Conservation (phyloP, 495 filamentous ascomycete genomes). For the Penicillium paxilli region DNA sequence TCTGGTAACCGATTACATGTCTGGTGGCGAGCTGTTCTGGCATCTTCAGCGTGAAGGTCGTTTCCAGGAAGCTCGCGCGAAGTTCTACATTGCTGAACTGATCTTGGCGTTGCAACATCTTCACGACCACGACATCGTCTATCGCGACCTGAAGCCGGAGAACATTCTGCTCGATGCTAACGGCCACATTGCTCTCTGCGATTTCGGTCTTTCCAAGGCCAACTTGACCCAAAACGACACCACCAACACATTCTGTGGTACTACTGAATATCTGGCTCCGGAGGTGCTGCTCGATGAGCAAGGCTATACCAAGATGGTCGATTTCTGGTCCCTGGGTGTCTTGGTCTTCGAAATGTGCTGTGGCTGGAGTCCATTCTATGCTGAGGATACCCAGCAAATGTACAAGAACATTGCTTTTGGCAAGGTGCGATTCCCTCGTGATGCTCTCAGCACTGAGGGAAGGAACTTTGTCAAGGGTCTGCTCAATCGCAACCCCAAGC, state of each 20-base stretch:
- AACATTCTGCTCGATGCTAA: conserved; percentile 85
- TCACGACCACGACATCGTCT: conserved; percentile 96
- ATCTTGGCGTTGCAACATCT: conserved; percentile 95
- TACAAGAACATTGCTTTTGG: conserved; percentile 99
- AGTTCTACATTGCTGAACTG: conserved; percentile 98
- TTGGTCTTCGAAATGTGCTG: conserved; percentile 99
- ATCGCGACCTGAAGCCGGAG: conserved; percentile 86
- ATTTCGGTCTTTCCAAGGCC: conserved; percentile 94
- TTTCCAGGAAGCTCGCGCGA: conserved; percentile 91
- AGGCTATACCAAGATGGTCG: conserved; percentile 99
- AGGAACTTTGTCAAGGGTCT: conserved; percentile 97
- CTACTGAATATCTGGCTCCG: conserved; percentile 94
- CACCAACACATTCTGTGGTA: conserved; percentile 98
- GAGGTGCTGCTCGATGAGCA: conserved; percentile 94
- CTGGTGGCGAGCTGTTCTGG: conserved; percentile 97
- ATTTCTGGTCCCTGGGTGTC: conserved; percentile 98
- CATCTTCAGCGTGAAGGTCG: conserved; percentile 96
- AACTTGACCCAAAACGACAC: conserved; percentile 95
- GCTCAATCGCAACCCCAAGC: conserved; percentile 94
- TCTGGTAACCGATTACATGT: conserved; percentile 99
- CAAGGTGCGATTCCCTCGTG: conserved; percentile 93
- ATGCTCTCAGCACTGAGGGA: conserved; percentile 90
- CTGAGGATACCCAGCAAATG: conserved; percentile 99
- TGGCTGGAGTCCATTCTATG: conserved; percentile 98
- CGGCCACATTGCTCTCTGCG: conserved; percentile 81